phyloP scores from a whole-genome alignment of 1,284 basidiomycete species.

The Mycosarcoma maydis region DNA sequence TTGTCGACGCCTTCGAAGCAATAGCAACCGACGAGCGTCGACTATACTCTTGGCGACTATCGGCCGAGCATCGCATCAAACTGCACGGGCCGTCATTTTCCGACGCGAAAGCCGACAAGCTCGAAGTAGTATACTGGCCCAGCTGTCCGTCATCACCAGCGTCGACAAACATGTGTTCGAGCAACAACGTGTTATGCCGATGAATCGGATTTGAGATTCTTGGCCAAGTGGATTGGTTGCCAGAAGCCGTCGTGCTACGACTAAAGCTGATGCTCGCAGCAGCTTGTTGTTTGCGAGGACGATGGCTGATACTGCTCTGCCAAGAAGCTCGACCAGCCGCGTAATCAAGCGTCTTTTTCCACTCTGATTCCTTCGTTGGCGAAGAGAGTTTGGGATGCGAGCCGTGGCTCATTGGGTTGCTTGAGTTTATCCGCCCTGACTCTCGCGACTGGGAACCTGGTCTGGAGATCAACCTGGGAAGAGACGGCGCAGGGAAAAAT shows the following conservation, averaged over 20 bases:
- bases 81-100: neutral
- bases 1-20: too few relatives aligned
- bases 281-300: slow-evolving; percentile 14
- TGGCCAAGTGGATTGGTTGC: slow-evolving; percentile 32
- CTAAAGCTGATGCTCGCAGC: neutral
- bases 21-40: neutral
- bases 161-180: slow-evolving; percentile 41
- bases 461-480: too few relatives aligned
- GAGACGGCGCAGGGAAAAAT: slow-evolving; percentile 15
- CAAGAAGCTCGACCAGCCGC: slow-evolving; percentile 24
- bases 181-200: slow-evolving; percentile 9
- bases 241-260: neutral
- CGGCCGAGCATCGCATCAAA: neutral
- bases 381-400: too few relatives aligned
- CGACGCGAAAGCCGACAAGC: neutral
- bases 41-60: neutral
- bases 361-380: slow-evolving; percentile 14
- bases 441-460: too few relatives aligned
- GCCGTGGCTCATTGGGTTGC: too few relatives aligned
- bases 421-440: too few relatives aligned
- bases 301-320: slow-evolving; percentile 38
- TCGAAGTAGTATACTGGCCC: slow-evolving; percentile 1
- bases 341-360: slow-evolving; percentile 28
- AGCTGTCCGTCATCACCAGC: slow-evolving; percentile 1
- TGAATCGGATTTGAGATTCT: slow-evolving; percentile 4